Evolutionary conservation across 129 eudicot species (phyloP), one percentile per base, ranked within the genome.

Genomic region (Lactuca saligna): DNA sequence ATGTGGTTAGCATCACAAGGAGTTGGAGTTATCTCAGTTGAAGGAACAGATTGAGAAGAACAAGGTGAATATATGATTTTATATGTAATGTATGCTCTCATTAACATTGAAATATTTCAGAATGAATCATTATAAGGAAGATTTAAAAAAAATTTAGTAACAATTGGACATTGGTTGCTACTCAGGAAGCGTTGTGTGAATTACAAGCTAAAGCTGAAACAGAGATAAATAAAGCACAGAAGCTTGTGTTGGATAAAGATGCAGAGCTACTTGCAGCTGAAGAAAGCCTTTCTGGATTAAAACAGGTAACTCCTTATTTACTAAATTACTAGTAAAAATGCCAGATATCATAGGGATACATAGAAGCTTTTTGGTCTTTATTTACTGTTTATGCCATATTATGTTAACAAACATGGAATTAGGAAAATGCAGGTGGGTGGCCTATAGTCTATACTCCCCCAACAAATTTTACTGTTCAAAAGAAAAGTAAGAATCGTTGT

Each of bases 21-120:
- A 93, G 82, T 55, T 85, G 83, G 97, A 87, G 74, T 81, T 93
- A 70, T 73, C 88, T 61, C 86, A 72, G 71, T 73, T 93, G 82
- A 89, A 93, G 79, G 78, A 89, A 60, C 83, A 84, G 62, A 86
- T 93, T 53, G 98, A 93, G 46, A 89, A 93, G 79, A 95, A 89
- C 79, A 83, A 89, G 98, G 98, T 93, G 84, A 48, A 32, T 62
- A 16, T 35, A 57, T 7, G 10, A 46, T 31, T 38, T 77, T 11
- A 59, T 33, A 31, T 25, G 29, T 25, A 25, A 25, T 25, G 29
- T 25, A 25, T 25, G 29, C 29, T 25, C 29, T 25, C 29, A 25
- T 25, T 25, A 25, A 25, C 29, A 25, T 25, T 25, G 29, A 25
- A 25, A 25, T 25, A 25, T 25, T 25, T 25, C 29, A 25, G 29